These are phyloP conservation scores for Fusarium sublunatum DNA, from an alignment of 2,329 filamentous ascomycete species.

Conservation along the genomic window DNA sequence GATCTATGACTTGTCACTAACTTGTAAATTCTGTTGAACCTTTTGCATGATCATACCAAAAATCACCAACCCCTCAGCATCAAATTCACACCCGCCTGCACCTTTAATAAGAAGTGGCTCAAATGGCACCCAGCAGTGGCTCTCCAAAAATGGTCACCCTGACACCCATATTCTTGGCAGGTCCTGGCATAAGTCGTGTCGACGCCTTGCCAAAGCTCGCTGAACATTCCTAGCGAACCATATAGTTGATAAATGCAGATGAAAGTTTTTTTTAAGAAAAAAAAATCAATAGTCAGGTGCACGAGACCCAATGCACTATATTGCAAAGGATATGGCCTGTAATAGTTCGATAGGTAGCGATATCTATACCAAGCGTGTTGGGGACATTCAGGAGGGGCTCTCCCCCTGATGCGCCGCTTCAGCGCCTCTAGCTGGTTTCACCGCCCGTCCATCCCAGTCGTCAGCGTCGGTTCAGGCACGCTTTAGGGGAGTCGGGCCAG, in stretches of 20 bases:
- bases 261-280: not conserved
- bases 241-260: not conserved
- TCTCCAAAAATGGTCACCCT: constrained; percentile 21
- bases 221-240: not conserved
- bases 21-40: no score
- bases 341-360: constrained; percentile 10
- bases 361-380: constrained; percentile 13
- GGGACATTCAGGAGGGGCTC: constrained; percentile 34
- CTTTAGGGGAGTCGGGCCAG: constrained; percentile 18
- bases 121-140: constrained; percentile 24
- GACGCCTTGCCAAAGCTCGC: not conserved
- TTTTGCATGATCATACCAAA: not conserved
- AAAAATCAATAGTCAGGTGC: not conserved
- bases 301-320: constrained; percentile 1
- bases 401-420: constrained; percentile 34
- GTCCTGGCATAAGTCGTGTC: constrained; percentile 18
- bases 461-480: constrained; percentile 18
- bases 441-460: constrained; percentile 33
- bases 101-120: not conserved
- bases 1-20: no score
- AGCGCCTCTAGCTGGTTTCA: constrained; percentile 35
- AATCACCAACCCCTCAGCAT: not conserved
- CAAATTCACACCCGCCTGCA: not conserved
- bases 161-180: constrained; percentile 18
- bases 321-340: constrained; percentile 9